Evolutionary conservation across 768 basidiomycete species (phyloP).

Genomic region (Pulveroboletus sp.): DNA sequence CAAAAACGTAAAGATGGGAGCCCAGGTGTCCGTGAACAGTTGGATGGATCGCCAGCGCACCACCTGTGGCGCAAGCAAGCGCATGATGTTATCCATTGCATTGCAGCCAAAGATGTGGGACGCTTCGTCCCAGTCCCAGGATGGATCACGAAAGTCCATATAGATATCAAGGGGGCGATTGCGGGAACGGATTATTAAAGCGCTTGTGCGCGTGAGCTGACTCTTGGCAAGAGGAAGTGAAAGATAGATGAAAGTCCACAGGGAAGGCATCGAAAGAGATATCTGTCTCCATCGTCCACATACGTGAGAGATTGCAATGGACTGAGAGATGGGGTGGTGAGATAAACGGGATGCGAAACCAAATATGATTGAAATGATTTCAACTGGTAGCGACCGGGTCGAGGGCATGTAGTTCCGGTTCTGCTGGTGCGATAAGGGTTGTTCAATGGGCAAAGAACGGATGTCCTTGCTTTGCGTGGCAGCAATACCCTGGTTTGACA

Average conservation of each 20-base stretch:
- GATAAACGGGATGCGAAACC: conserved; percentile 24
- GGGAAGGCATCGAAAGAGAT: conserved; percentile 37
- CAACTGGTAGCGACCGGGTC: conserved; percentile 28
- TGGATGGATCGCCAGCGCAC: conserved; percentile 45
- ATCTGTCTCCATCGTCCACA: conserved; percentile 49
- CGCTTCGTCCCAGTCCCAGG: conserved; percentile 48
- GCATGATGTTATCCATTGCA: conserved; percentile 43
- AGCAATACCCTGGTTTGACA: conserved; percentile 2
- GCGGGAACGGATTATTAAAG: conserved; percentile 44
- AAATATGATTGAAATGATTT: conserved; percentile 36
- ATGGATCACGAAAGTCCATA: conserved; percentile 55
- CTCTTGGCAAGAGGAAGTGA: conserved; percentile 37
- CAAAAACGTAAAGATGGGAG: conserved; percentile 51
- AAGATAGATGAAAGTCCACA: conserved; percentile 52
- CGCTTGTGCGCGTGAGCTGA: conserved; percentile 34
- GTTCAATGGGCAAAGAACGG: not conserved
- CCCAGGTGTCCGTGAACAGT: conserved; percentile 58
- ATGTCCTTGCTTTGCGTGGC: not conserved
- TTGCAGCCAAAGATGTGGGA: conserved; percentile 42
- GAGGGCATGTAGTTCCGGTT: not conserved
- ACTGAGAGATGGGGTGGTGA: conserved; percentile 24
- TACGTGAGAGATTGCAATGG: conserved; percentile 42
- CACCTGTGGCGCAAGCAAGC: conserved; percentile 41
- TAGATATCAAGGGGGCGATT: conserved; percentile 44
- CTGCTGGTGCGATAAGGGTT: not conserved